A percentile compares a stretch with the other conserved stretches of the same genome.
phyloP scores from a whole-genome alignment of 2,329 filamentous ascomycete genomes.

The Paraphaeosphaeria minitans region DNA sequence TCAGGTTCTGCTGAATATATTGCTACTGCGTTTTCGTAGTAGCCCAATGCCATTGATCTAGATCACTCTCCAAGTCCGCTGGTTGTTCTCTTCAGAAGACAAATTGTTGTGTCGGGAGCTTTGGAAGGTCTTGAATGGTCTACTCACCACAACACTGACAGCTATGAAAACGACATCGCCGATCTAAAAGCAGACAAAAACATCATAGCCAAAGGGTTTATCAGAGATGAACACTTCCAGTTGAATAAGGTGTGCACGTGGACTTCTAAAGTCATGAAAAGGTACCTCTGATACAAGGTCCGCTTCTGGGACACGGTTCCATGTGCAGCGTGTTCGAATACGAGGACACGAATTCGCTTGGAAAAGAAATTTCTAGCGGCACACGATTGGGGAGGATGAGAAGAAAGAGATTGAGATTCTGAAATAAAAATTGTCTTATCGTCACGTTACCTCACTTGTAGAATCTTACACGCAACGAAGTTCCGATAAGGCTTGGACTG shows the following conservation, averaged over 20 bases:
- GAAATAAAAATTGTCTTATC: slow-evolving; percentile 25
- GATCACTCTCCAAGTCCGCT: too few relatives aligned
- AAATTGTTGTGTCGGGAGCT: too few relatives aligned
- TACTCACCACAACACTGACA: too few relatives aligned
- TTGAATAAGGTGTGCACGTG: slow-evolving; percentile 8
- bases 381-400: slow-evolving; percentile 18
- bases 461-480: slow-evolving; percentile 28
- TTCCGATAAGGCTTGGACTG: slow-evolving; percentile 25
- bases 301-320: slow-evolving; percentile 27
- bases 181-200: too few relatives aligned
- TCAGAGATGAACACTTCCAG: too few relatives aligned
- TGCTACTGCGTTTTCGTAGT: too few relatives aligned
- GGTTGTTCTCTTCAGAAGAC: too few relatives aligned
- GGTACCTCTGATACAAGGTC: slow-evolving; percentile 20
- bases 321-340: slow-evolving; percentile 27
- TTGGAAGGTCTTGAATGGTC: too few relatives aligned
- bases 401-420: slow-evolving; percentile 31
- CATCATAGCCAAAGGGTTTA: too few relatives aligned
- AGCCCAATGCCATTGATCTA: too few relatives aligned
- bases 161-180: too few relatives aligned
- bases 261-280: slow-evolving; percentile 11
- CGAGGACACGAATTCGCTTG: slow-evolving; percentile 24
- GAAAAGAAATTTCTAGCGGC: slow-evolving; percentile 25
- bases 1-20: too few relatives aligned
- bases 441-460: slow-evolving; percentile 27